Evolutionary conservation across 176 grass and related monocot genomes (phyloP).

Genomic region (Saccharum officinarum): DNA sequence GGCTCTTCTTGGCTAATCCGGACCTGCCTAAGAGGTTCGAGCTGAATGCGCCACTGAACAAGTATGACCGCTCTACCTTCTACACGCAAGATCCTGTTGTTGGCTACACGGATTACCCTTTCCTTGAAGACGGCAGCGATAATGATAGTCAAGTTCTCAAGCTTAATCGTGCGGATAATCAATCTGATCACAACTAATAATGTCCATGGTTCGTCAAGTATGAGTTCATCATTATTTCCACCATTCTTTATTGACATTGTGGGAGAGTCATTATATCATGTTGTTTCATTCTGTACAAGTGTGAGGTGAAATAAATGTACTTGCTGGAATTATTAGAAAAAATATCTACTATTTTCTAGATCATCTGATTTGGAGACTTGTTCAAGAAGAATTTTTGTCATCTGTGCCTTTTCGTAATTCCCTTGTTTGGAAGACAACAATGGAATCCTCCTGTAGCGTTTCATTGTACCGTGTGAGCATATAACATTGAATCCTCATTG

Average conservation of each 20-base stretch:
- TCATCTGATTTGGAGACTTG: too few species aligned
- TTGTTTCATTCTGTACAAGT: neutral
- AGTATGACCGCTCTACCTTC: neutral
- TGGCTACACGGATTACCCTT: constrained; percentile 46
- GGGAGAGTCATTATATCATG: neutral
- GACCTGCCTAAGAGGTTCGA: constrained; percentile 1
- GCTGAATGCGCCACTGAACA: neutral
- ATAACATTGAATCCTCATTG: too few species aligned
- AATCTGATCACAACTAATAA: too few species aligned
- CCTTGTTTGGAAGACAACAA: too few species aligned
- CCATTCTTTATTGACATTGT: neutral
- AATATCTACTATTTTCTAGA: too few species aligned
- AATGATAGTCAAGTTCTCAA: too few species aligned
- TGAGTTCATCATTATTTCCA: neutral
- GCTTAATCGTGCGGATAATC: too few species aligned
- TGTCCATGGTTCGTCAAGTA: neutral
- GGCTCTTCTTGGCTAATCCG: constrained; percentile 26
- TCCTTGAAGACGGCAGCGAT: neutral
- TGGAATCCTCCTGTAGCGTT: too few species aligned
- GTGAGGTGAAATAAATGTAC: neutral
- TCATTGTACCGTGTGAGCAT: too few species aligned
- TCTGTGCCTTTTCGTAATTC: too few species aligned
- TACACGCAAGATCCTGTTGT: constrained; percentile 8
- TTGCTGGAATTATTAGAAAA: too few species aligned
- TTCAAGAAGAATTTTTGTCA: too few species aligned